Evolutionary conservation across 306 rosid species (phyloP).

Genomic region (Cucurbita ficifolia): DNA sequence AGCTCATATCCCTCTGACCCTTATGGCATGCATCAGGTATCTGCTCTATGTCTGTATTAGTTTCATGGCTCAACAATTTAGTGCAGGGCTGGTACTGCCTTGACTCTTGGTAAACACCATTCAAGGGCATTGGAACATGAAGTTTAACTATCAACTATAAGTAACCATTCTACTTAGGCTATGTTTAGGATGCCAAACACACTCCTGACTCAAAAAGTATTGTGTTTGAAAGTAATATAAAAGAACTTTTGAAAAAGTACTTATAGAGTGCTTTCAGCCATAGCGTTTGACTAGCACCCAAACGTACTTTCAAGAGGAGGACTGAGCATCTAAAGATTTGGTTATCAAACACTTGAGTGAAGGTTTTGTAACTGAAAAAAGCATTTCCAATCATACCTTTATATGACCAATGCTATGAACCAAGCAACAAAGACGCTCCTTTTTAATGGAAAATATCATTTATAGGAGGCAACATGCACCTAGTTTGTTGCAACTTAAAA

Average conservation of each 20-base stretch:
- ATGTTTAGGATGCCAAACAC: not conserved
- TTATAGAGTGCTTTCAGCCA: not conserved
- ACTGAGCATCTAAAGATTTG: not conserved
- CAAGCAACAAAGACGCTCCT: not conserved
- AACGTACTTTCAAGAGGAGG: not conserved
- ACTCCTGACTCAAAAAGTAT: not conserved
- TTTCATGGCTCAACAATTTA: not conserved
- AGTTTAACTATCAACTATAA: not conserved
- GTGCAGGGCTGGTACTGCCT: not conserved
- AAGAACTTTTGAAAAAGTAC: not conserved
- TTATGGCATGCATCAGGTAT: slow-evolving; percentile 44
- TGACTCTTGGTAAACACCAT: not conserved
- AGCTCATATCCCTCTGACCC: slow-evolving; percentile 35
- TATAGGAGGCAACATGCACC: not conserved
- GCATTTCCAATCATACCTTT: not conserved
- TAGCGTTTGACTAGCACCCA: not conserved
- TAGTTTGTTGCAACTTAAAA: not conserved
- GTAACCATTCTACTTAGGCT: not conserved
- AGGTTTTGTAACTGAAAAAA: not conserved
- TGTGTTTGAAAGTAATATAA: not conserved
- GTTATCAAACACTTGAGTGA: not conserved
- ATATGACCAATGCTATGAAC: not conserved
- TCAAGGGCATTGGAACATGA: not conserved
- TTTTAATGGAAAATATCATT: not conserved
- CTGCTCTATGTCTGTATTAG: not conserved